phyloP scores from a whole-genome alignment of 306 rosid genomes.

The Acacia melanoxylon region DNA sequence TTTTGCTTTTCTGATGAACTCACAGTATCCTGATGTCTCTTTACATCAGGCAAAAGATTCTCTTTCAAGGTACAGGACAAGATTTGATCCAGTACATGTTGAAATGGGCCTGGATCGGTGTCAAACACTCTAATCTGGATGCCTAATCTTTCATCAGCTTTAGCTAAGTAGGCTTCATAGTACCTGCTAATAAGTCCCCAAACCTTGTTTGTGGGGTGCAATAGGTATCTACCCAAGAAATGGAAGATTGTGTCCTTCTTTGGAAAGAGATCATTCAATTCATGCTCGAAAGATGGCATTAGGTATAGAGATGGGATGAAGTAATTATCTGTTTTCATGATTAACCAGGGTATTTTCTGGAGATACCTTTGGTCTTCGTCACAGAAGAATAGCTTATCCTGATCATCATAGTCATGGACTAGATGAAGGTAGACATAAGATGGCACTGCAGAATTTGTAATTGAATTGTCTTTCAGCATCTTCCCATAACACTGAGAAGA shows the following conservation, averaged over 20 bases:
- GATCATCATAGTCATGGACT: conserved; percentile 63
- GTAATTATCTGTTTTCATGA: conserved; percentile 71
- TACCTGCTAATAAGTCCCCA: conserved; percentile 74
- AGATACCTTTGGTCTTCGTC: conserved; percentile 63
- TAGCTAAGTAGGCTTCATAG: conserved; percentile 64
- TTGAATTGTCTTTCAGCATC: conserved; percentile 48
- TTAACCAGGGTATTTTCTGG: conserved; percentile 57
- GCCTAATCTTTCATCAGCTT: conserved; percentile 67
- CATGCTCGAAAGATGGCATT: conserved; percentile 70
- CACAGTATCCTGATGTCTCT: conserved; percentile 22
- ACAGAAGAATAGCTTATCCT: conserved; percentile 81
- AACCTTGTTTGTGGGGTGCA: conserved; percentile 67
- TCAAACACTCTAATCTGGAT: conserved; percentile 76
- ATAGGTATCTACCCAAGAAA: conserved; percentile 69
- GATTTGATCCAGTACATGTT: conserved; percentile 70
- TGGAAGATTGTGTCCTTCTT: conserved; percentile 70
- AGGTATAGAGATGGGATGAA: conserved; percentile 66
- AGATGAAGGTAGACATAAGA: conserved; percentile 67
- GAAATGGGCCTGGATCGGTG: conserved; percentile 61
- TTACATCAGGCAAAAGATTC: conserved; percentile 58
- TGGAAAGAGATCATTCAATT: conserved; percentile 64
- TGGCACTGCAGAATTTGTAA: conserved; percentile 26
- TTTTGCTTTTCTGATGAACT: conserved; percentile 34
- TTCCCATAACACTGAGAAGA: conserved; percentile 59
- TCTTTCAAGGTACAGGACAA: conserved; percentile 56